phyloP scores from a whole-genome alignment of 2,329 filamentous ascomycete species.

The Fusarium tjaetaba region DNA sequence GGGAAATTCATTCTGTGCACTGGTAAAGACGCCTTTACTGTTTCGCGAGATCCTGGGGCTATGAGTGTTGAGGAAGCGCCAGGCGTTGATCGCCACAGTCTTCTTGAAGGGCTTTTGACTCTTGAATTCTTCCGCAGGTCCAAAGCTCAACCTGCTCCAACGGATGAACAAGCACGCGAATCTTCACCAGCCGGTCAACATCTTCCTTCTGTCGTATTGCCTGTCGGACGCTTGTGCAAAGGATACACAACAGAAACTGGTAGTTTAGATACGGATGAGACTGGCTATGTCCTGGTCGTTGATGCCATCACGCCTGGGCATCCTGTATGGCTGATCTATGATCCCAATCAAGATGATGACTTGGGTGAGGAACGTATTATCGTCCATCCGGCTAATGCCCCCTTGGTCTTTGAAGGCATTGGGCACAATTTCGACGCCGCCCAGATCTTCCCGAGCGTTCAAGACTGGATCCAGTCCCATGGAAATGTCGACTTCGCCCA shows the following conservation, averaged over 20 bases:
- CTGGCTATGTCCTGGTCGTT: neutral
- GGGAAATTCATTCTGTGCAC: neutral
- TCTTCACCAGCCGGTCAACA: too few species aligned
- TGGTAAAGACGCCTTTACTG: neutral
- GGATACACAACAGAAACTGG: too few species aligned
- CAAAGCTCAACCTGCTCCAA: neutral
- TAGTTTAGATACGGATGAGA: too few species aligned
- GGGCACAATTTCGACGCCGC: neutral
- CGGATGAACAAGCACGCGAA: neutral
- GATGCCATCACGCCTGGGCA: neutral
- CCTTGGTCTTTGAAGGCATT: neutral
- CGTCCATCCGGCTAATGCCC: fast-evolving
- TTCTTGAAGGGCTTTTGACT: neutral
- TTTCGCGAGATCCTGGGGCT: fast-evolving
- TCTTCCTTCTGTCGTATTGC: too few species aligned
- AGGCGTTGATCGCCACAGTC: neutral
- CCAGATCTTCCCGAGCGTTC: neutral
- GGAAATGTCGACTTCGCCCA: neutral
- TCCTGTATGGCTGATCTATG: neutral
- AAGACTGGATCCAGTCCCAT: neutral
- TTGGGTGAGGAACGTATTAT: neutral
- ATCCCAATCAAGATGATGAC: fast-evolving
- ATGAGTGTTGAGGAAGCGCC: too few species aligned
- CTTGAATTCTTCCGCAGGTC: neutral
- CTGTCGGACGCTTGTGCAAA: neutral